These are phyloP conservation scores for Irpex rosettiformis DNA, from an alignment of 1,284 basidiomycete species.

Conservation along the genomic window DNA sequence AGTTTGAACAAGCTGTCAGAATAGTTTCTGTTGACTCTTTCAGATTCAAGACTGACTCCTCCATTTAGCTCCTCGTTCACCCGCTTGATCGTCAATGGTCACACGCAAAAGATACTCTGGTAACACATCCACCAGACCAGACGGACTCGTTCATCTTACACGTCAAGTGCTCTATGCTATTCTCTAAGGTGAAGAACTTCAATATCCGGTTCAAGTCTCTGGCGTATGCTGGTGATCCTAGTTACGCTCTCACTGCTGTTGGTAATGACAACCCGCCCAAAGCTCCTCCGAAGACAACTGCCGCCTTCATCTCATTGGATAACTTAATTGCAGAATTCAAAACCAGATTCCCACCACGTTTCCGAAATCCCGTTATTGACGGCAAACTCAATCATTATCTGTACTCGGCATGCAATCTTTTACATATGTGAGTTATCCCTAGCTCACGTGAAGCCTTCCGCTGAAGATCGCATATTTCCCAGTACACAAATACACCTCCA, in stretches of 20 bases:
- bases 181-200: constrained; percentile 64
- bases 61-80: constrained; percentile 39
- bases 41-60: neutral
- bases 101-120: constrained; percentile 50
- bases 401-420: constrained; percentile 56
- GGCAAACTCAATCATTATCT: constrained; percentile 59
- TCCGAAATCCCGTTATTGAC: constrained; percentile 47
- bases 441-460: neutral
- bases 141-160: constrained; percentile 67
- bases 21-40: constrained; percentile 20
- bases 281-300: constrained; percentile 53
- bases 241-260: neutral
- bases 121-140: constrained; percentile 52
- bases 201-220: constrained; percentile 44
- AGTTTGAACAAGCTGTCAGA: constrained; percentile 55
- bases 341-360: constrained; percentile 50
- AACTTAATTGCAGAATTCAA: constrained; percentile 51
- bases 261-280: neutral
- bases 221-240: constrained; percentile 9
- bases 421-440: constrained; percentile 49
- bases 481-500: constrained; percentile 61
- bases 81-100: constrained; percentile 61
- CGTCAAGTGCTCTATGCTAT: constrained; percentile 59
- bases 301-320: constrained; percentile 61
- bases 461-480: constrained; percentile 1